Evolutionary conservation across 2,329 filamentous ascomycete genomes (phyloP).

Genomic region (Tolypocladium guangdongense): DNA sequence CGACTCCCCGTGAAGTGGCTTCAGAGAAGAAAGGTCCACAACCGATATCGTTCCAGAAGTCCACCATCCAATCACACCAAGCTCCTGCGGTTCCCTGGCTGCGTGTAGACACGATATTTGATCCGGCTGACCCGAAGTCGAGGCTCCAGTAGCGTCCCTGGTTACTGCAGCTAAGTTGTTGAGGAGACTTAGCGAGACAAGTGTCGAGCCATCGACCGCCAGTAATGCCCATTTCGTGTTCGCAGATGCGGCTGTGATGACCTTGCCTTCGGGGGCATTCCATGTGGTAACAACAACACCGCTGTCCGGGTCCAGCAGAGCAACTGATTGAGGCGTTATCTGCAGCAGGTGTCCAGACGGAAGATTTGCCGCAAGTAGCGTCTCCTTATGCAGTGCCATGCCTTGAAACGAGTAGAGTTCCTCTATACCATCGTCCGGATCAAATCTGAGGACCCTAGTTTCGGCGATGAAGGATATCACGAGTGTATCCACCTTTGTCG

Average conservation of each 20-base stretch:
- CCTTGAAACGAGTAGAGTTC: constrained; percentile 71
- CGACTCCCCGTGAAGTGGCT: constrained; percentile 52
- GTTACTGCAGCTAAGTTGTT: constrained; percentile 45
- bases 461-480: constrained; percentile 74
- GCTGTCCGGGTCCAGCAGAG: constrained; percentile 51
- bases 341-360: constrained; percentile 58
- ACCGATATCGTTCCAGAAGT: constrained; percentile 70
- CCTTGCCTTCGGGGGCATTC: constrained; percentile 35
- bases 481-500: constrained; percentile 53
- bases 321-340: constrained; percentile 55
- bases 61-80: constrained; percentile 83
- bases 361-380: constrained; percentile 60
- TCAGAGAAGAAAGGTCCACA: constrained; percentile 55
- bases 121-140: constrained; percentile 29
- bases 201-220: constrained; percentile 61
- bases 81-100: constrained; percentile 47
- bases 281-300: constrained; percentile 47
- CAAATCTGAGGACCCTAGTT: constrained; percentile 74
- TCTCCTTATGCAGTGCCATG: constrained; percentile 57
- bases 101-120: constrained; percentile 82
- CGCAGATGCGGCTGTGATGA: constrained; percentile 69
- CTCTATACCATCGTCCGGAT: constrained; percentile 65
- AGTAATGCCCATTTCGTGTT: constrained; percentile 61
- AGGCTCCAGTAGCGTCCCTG: constrained; percentile 48
- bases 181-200: constrained; percentile 57